These are phyloP conservation scores for Cyberlindnera nakhonratchasimensis DNA, from an alignment of 805 yeast species.

Conservation along the genomic window DNA sequence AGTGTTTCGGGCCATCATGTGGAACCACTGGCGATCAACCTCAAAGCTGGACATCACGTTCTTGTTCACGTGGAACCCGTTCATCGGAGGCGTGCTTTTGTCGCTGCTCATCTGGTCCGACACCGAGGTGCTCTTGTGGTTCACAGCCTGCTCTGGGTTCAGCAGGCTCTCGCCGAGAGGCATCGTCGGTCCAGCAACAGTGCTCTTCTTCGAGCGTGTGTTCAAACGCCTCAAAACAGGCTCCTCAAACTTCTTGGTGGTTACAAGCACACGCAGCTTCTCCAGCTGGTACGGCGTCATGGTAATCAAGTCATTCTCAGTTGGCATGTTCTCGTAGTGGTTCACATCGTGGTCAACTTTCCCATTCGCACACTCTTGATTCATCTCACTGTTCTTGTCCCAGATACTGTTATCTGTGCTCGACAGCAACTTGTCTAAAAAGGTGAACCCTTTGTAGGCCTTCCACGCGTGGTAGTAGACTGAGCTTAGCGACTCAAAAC, in stretches of 20 bases:
- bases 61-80: conserved; percentile 21
- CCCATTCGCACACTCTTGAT: conserved; percentile 17
- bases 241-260: conserved; percentile 19
- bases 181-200: neutral
- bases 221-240: conserved; percentile 15
- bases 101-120: conserved; percentile 8
- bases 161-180: neutral
- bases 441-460: conserved; percentile 47
- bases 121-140: neutral
- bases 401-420: conserved; percentile 30
- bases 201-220: conserved; percentile 12
- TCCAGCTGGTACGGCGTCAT: conserved; percentile 24
- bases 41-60: conserved; percentile 20
- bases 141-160: neutral
- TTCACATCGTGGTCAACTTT: conserved; percentile 12
- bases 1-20: conserved; percentile 24
- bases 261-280: conserved; percentile 16
- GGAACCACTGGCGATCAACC: conserved; percentile 26
- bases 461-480: conserved; percentile 66
- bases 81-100: conserved; percentile 12
- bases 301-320: conserved; percentile 21
- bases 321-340: conserved; percentile 26
- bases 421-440: conserved; percentile 35
- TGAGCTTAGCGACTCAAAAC: conserved; percentile 44
- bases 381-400: conserved; percentile 24